Conservation (phyloP, 768 basidiomycete species). For the Infundibulicybe gibba region DNA sequence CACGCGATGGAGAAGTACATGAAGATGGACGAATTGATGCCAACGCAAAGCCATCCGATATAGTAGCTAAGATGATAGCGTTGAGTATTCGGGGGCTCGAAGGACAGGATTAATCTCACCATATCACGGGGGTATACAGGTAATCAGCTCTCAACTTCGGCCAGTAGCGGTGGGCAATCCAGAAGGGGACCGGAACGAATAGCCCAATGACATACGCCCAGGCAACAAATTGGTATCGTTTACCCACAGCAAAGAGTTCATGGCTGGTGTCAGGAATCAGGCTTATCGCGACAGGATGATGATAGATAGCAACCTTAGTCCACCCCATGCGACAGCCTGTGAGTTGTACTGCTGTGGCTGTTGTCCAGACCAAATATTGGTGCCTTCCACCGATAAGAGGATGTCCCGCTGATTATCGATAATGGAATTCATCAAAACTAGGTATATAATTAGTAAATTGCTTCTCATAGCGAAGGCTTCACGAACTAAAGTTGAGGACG, state of each 20-base stretch:
- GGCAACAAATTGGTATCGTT: conserved; percentile 47
- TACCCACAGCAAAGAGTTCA: conserved; percentile 36
- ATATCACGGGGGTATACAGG: conserved; percentile 43
- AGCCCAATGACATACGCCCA: conserved; percentile 46
- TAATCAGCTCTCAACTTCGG: conserved; percentile 43
- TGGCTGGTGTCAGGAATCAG: conserved; percentile 19
- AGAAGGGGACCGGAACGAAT: conserved; percentile 50
- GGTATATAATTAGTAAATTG: conserved; percentile 6
- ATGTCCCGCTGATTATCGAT: conserved; percentile 47
- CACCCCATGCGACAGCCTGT: conserved; percentile 51
- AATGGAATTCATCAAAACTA: conserved; percentile 58
- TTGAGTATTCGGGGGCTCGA: background rate
- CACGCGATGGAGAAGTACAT: conserved; percentile 38
- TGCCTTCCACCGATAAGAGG: conserved; percentile 51
- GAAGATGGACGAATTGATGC: conserved; percentile 43
- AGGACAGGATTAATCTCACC: conserved; percentile 18
- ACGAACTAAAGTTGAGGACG: conserved; percentile 38
- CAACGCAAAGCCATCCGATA: conserved; percentile 46
- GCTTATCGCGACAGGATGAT: conserved; percentile 7
- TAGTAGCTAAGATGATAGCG: conserved; percentile 27
- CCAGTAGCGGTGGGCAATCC: conserved; percentile 39
- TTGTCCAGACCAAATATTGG: conserved; percentile 49
- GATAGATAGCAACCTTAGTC: conserved; percentile 28
- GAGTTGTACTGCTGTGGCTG: conserved; percentile 49
- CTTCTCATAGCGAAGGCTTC: background rate